A percentile compares a stretch with the other conserved stretches of the same genome.
Conservation (phyloP, 2,329 filamentous ascomycete species). For the Alternaria incomplexa region DNA sequence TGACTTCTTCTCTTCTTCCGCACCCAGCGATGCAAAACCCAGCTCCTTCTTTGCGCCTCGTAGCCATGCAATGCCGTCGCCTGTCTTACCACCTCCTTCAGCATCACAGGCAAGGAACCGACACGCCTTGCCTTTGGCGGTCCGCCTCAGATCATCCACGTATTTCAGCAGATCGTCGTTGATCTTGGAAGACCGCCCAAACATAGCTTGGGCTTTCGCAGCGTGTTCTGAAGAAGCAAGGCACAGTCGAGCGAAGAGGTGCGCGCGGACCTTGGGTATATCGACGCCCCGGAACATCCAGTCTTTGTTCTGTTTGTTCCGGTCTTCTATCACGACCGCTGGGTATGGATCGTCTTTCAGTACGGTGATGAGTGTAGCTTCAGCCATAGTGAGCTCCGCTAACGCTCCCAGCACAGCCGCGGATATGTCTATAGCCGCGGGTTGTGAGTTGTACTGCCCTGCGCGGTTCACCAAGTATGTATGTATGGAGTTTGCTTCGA, state of each 20-base stretch:
- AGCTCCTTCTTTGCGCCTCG: conserved; percentile 77
- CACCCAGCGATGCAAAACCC: conserved; percentile 60
- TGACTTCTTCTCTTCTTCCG: conserved; percentile 53
- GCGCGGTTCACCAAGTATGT: conserved; percentile 69
- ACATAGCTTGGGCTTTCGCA: conserved; percentile 67
- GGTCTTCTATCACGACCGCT: conserved; percentile 76
- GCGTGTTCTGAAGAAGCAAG: conserved; percentile 89
- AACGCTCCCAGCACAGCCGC: conserved; percentile 53
- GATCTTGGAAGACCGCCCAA: conserved; percentile 56
- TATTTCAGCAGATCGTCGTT: conserved; percentile 74
- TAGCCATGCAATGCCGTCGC: conserved; percentile 86
- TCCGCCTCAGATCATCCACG: conserved; percentile 74
- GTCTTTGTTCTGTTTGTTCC: conserved; percentile 83
- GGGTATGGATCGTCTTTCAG: conserved; percentile 95
- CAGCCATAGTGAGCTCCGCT: conserved; percentile 74
- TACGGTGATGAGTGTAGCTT: conserved; percentile 88
- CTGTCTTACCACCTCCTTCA: conserved; percentile 80
- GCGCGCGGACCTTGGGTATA: conserved; percentile 85
- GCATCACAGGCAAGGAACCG: conserved; percentile 91
- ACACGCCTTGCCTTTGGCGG: conserved; percentile 82
- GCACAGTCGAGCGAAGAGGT: conserved; percentile 86
- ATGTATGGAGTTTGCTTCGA: conserved; percentile 81
- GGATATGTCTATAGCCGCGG: conserved; percentile 50
- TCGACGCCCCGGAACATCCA: conserved; percentile 96
- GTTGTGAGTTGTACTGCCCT: conserved; percentile 46